Evolutionary conservation across 2,329 filamentous ascomycete genomes (phyloP), one percentile per base, ranked within the genome.

Genomic region (Immersiporthe knoxdaviesiana): DNA sequence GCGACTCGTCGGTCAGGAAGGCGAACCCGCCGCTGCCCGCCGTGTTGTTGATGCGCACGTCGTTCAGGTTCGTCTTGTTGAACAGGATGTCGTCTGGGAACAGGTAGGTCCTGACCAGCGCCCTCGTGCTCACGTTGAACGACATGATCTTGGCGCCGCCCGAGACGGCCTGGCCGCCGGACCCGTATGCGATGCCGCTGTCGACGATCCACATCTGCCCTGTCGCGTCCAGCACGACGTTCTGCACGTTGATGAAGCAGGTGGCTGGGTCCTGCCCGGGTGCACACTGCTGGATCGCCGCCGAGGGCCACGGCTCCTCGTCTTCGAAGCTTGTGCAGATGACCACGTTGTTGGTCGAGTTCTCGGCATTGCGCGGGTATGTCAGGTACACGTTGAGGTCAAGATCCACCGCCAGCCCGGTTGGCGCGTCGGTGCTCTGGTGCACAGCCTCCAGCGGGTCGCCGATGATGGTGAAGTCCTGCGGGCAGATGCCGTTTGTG

Each of bases 241-340:
- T 83, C 71, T 82, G 81, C 4, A 82, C 79, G 65, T 83, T 83
- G 74, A 82, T 77, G 74, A 83, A 83, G 75, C 81, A 83, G 5
- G 78, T 79, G 58, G 78, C 77, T 18, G 75, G 76, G 65, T 82
- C 77, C 68, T 82, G 80, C 7, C 73, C 75, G 0, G 72, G 32
- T 1, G 61, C 77, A 69, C 80, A 81, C 61, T 80, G 81, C 72
- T 82, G 81, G 8, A 81, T 80, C 12, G 72, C 73, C 32, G 79
- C 79, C 44, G 76, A 77, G 0, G 80, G 80, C 80, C 80, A 82
- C 0, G 81, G 79, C 61, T 75, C 69, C 70, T 82, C 80, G 56
- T 74, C 74, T 59, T 76, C 77, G 75, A 80, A 82, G 39, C 73
- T 75, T 7, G 78, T 80, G 65, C 78, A 79, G 27, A 79, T 76